A percentile compares a stretch with the other conserved stretches of the same genome.
These are phyloP conservation scores for Acacia confusa DNA, from an alignment of 306 rosid species.

Conservation along the genomic window DNA sequence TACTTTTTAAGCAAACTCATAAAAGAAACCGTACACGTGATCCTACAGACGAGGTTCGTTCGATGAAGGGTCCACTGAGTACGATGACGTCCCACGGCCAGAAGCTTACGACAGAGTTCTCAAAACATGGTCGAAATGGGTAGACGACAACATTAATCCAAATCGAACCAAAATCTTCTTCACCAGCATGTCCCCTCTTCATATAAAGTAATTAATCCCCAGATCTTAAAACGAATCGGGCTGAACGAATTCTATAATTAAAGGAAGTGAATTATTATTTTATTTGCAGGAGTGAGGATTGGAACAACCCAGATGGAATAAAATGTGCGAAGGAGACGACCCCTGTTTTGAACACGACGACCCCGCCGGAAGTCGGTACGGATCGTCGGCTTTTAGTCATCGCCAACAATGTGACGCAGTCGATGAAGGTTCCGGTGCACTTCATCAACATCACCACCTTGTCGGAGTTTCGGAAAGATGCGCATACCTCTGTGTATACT, in stretches of 20 bases:
- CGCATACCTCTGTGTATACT: constrained; percentile 89
- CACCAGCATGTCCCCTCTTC: constrained; percentile 91
- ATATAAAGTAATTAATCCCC: constrained; percentile 82
- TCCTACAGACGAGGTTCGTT: constrained; percentile 80
- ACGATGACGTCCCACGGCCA: constrained; percentile 76
- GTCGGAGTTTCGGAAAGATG: constrained; percentile 84
- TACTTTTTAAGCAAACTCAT: constrained; percentile 14
- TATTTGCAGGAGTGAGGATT: constrained; percentile 74
- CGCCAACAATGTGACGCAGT: constrained; percentile 53
- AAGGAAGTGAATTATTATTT: too few relatives aligned
- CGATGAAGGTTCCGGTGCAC: constrained; percentile 73
- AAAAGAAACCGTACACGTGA: not conserved
- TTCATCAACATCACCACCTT: constrained; percentile 78
- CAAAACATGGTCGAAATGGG: constrained; percentile 89
- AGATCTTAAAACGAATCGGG: not conserved
- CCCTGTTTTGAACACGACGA: constrained; percentile 60
- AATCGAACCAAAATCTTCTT: constrained; percentile 80
- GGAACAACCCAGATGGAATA: constrained; percentile 93
- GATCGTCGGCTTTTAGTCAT: constrained; percentile 71
- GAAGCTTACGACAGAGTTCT: constrained; percentile 67
- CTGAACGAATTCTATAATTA: too few relatives aligned
- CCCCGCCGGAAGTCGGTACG: constrained; percentile 82
- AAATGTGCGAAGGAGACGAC: constrained; percentile 89
- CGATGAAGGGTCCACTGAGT: constrained; percentile 81
- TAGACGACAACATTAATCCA: constrained; percentile 68